A percentile compares a stretch with the other conserved stretches of the same genome.
These are phyloP conservation scores for Isatis tinctoria DNA, from an alignment of 345 rosid genomes.

Conservation along the genomic window DNA sequence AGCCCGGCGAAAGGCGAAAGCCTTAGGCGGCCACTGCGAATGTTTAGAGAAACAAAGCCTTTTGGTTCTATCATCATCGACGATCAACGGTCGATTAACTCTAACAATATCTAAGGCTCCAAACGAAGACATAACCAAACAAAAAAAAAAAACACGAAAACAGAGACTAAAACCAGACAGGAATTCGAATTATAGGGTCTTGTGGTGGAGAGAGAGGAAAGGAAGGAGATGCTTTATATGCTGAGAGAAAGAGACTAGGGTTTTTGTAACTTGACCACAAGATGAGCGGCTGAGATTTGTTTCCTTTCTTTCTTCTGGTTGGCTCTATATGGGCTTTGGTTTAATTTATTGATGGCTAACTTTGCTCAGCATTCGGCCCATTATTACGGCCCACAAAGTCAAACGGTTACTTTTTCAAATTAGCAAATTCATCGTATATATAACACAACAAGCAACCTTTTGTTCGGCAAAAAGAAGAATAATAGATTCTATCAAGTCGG, in stretches of 20 bases:
- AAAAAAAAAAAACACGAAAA: not conserved
- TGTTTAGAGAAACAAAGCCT: slow-evolving; percentile 73
- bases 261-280: not conserved
- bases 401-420: too few relatives aligned
- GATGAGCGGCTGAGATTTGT: not conserved
- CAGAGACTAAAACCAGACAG: not conserved
- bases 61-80: not conserved
- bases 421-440: too few relatives aligned
- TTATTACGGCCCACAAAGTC: too few relatives aligned
- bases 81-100: not conserved
- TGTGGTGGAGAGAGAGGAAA: not conserved
- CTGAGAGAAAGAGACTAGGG: not conserved
- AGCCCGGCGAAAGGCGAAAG: slow-evolving; percentile 55
- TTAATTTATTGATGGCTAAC: not conserved
- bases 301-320: not conserved
- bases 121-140: not conserved
- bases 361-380: too few relatives aligned
- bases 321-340: not conserved
- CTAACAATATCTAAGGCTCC: not conserved
- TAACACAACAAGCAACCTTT: too few relatives aligned
- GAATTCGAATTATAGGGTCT: not conserved
- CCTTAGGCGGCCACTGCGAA: slow-evolving; percentile 85
- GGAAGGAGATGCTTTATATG: not conserved
- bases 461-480: too few relatives aligned
- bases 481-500: too few relatives aligned